Evolutionary conservation across 495 filamentous ascomycete genomes (phyloP), one percentile per base, ranked within the genome.

Genomic region (Opeltia flavorubescens): DNA sequence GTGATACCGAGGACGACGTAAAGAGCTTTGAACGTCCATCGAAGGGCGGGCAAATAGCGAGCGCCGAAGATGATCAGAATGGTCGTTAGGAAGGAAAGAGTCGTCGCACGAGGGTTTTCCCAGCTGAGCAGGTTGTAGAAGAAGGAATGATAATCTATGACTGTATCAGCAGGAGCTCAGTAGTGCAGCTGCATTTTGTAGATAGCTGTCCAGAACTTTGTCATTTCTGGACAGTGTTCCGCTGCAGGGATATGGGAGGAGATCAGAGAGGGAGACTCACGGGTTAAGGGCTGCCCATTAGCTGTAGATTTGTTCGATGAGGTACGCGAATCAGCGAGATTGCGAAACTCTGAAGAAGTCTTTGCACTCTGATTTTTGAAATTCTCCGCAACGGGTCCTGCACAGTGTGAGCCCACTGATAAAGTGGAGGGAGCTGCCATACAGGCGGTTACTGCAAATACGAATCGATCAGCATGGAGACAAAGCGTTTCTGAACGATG

Each of bases 61-160:
- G 78, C 77, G 56, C 81, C 78, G 66, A 95, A 84, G 65, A 99
- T 96, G 68, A 84, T 72, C 38, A 78, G 60, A 43, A 95, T 72
- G 42, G 80, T 66, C 50, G 75, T 69, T 58, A 74, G 70, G 56
- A 86, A 95, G 47, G 87, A 82, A 61, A 94, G 82, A 51, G 77
- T 82, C 36, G 93, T 94, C 52, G 88, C 89, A 60, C 88, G 69
- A 39, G 74, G 75, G 59, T 76, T 77, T 59, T 80, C 76, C 79
- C 76, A 86, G 67, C 77, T 81, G 50, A 99, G 64, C 45, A 99
- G 74, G 62, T 84, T 85, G 58, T 85, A 85, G 70, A 96, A 89
- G 68, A 95, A 77, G 28, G 87, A 95, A 67, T 96, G 91, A 65
- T 95, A 99, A 66, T 89, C 74, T 76, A 41, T 4, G 30, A 44